Percentiles rank a stretch among this genome's conserved stretches.
Conservation (phyloP, 225 moss, liverwort and hornwort species). For the Pseudisothecium myosuroides region DNA sequence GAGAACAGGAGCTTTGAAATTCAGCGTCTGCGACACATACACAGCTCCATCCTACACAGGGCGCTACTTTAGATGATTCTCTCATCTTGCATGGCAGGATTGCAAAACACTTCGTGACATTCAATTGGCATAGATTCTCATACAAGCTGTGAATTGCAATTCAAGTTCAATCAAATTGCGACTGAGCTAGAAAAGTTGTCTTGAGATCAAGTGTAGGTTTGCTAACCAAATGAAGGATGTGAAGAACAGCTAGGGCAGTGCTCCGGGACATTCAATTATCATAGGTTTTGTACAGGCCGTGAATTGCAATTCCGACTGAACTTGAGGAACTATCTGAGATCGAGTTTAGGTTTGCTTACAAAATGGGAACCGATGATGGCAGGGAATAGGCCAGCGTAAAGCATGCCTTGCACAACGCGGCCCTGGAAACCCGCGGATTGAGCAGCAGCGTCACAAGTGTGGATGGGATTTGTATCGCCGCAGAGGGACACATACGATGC, state of each 20-base stretch:
- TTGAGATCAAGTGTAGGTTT: not conserved
- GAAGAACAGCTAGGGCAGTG: not conserved
- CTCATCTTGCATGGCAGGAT: not conserved
- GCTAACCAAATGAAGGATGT: constrained; percentile 46
- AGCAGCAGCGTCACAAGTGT: constrained; percentile 58
- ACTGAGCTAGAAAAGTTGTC: not conserved
- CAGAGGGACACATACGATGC: constrained; percentile 58
- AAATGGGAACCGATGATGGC: constrained; percentile 94
- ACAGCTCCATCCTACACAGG: constrained; percentile 64
- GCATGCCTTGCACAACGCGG: constrained; percentile 86
- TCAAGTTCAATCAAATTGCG: not conserved
- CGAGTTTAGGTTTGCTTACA: constrained; percentile 29
- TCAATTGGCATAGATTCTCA: not conserved
- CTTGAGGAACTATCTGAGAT: not conserved
- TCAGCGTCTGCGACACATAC: constrained; percentile 75
- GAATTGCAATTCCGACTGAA: not conserved
- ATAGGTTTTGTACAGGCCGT: not conserved
- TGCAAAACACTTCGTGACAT: not conserved
- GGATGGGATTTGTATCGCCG: constrained; percentile 86
- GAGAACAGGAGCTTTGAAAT: constrained; percentile 59
- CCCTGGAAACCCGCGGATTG: constrained; percentile 60
- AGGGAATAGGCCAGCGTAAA: constrained; percentile 90
- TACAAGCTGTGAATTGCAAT: not conserved
- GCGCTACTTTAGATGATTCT: not conserved
- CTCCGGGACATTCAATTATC: not conserved